These are phyloP conservation scores for Platanthera guangdongensis DNA, from an alignment of 106 monocot genomes.

Conservation along the genomic window DNA sequence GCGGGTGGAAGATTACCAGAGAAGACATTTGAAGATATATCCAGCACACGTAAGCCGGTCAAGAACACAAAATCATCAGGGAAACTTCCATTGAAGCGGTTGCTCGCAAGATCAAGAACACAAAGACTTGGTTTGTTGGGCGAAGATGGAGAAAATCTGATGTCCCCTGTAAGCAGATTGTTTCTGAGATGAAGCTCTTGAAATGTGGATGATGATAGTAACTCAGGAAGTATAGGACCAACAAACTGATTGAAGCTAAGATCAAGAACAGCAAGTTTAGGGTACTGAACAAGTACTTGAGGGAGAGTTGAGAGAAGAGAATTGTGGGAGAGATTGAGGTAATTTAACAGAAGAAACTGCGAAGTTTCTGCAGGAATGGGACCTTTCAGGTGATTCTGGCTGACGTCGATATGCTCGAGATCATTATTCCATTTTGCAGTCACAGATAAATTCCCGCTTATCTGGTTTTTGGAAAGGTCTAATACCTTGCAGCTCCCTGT, in stretches of 20 bases:
- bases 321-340: slow-evolving; percentile 77
- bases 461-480: slow-evolving; percentile 78
- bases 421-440: slow-evolving; percentile 72
- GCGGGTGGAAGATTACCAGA: slow-evolving; percentile 59
- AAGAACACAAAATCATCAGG: slow-evolving; percentile 55
- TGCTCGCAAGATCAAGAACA: slow-evolving; percentile 57
- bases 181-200: slow-evolving; percentile 66
- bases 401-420: slow-evolving; percentile 73
- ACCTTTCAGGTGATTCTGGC: slow-evolving; percentile 67
- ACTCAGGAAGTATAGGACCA: slow-evolving; percentile 36
- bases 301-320: slow-evolving; percentile 38
- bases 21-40: slow-evolving; percentile 69
- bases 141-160: slow-evolving; percentile 33
- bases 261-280: slow-evolving; percentile 67
- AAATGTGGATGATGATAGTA: slow-evolving; percentile 53
- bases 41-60: slow-evolving; percentile 45
- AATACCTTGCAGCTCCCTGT: slow-evolving; percentile 66
- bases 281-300: slow-evolving; percentile 40
- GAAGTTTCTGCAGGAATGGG: slow-evolving; percentile 57
- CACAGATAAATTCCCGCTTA: slow-evolving; percentile 82
- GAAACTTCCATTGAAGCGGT: slow-evolving; percentile 64
- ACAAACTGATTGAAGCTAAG: slow-evolving; percentile 66
- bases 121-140: slow-evolving; percentile 41
- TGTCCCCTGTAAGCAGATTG: slow-evolving; percentile 48
- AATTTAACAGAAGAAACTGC: slow-evolving; percentile 69